Conservation (phyloP, 148 eudicot species). For the Dysphania ambrosioides region DNA sequence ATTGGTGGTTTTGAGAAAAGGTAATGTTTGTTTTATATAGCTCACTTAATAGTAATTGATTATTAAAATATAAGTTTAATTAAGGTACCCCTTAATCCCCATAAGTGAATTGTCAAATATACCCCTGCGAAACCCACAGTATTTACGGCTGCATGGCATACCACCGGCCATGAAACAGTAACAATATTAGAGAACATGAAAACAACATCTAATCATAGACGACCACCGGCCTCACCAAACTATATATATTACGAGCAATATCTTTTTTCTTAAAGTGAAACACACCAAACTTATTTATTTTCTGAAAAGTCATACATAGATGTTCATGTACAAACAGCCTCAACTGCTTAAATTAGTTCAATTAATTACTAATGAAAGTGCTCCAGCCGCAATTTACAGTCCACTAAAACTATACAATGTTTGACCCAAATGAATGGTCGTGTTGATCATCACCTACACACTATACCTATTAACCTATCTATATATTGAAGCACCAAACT, state of each 20-base stretch:
- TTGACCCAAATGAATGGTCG: too few species aligned
- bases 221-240: conserved; percentile 19
- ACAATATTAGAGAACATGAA: background rate
- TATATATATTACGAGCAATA: background rate
- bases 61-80: background rate
- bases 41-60: too few species aligned
- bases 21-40: too few species aligned
- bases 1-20: too few species aligned
- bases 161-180: conserved; percentile 25
- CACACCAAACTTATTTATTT: background rate
- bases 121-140: too few species aligned
- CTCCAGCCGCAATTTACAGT: background rate
- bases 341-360: background rate
- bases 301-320: background rate
- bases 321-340: background rate
- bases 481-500: too few species aligned
- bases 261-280: background rate
- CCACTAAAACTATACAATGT: background rate
- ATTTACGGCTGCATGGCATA: background rate
- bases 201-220: background rate
- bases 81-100: too few species aligned
- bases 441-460: too few species aligned
- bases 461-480: too few species aligned
- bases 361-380: background rate
- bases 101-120: background rate